phyloP scores from a whole-genome alignment of 2,329 filamentous ascomycete species.

The Aspergillus viridinutans region DNA sequence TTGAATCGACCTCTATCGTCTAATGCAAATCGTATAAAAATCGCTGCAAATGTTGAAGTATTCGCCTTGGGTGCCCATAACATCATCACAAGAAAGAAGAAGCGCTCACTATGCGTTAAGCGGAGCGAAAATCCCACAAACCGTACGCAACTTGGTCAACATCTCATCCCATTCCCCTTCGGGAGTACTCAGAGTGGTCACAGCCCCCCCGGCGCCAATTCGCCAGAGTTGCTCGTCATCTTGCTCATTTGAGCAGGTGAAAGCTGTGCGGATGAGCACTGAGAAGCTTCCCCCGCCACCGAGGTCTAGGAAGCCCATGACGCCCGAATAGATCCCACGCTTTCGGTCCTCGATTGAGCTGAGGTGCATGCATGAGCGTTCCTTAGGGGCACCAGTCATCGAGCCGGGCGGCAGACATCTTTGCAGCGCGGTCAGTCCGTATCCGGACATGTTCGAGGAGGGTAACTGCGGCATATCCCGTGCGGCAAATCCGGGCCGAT shows the following conservation, averaged over 20 bases:
- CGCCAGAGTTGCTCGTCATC: slow-evolving; percentile 56
- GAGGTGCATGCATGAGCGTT: slow-evolving; percentile 81
- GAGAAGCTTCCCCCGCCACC: slow-evolving; percentile 84
- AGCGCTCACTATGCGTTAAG: slow-evolving; percentile 7
- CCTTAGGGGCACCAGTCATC: slow-evolving; percentile 97
- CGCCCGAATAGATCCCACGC: slow-evolving; percentile 78
- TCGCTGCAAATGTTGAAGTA: slow-evolving; percentile 27
- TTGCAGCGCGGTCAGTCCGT: slow-evolving; percentile 70
- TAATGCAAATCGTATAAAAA: slow-evolving; percentile 4
- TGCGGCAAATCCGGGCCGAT: slow-evolving; percentile 27
- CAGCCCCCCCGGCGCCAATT: slow-evolving; percentile 83
- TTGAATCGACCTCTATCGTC: slow-evolving; percentile 24
- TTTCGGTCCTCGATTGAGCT: slow-evolving; percentile 60
- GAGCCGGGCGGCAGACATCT: slow-evolving; percentile 80
- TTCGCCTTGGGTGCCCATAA: slow-evolving; percentile 10
- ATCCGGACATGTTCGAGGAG: slow-evolving; percentile 32
- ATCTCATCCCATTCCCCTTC: slow-evolving; percentile 88
- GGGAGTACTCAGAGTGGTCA: slow-evolving; percentile 77
- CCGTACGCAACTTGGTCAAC: slow-evolving; percentile 63
- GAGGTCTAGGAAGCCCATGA: slow-evolving; percentile 85
- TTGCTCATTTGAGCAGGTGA: slow-evolving; percentile 39
- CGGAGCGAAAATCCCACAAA: slow-evolving; percentile 40
- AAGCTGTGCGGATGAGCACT: slow-evolving; percentile 81
- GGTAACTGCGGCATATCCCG: slow-evolving; percentile 27
- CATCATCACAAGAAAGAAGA: slow-evolving; percentile 1